Conservation (phyloP, 257 asterid genomes). For the Solanum virginianum region DNA sequence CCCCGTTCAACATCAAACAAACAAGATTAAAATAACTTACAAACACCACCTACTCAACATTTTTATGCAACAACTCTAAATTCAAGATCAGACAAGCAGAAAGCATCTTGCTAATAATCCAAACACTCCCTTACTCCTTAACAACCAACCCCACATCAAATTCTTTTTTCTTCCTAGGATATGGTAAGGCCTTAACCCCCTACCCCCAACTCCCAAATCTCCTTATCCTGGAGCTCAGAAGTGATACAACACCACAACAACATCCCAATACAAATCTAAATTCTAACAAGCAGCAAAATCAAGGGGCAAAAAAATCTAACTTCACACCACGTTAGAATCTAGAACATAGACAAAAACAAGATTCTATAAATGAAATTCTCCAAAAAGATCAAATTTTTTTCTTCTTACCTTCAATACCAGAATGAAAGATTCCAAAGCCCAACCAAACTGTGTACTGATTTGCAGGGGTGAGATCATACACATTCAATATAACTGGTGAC, state of each 20-base stretch:
- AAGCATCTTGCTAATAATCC: background rate
- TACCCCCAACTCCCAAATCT: background rate
- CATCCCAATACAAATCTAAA: background rate
- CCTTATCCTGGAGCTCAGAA: background rate
- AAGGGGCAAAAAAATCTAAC: background rate
- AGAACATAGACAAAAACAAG: background rate
- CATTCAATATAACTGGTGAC: conserved; percentile 31
- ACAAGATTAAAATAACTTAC: background rate
- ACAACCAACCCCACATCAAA: background rate
- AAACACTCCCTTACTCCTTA: background rate
- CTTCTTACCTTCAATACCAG: conserved; percentile 42
- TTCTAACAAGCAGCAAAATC: background rate
- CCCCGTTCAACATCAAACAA: background rate
- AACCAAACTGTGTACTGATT: conserved; percentile 33
- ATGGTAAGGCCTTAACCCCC: background rate
- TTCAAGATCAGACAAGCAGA: background rate
- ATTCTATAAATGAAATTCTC: background rate
- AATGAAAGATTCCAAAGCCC: conserved; percentile 43
- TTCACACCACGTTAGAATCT: background rate
- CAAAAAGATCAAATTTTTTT: background rate
- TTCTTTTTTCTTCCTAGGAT: background rate
- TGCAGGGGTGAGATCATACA: conserved; percentile 35
- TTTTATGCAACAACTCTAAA: background rate
- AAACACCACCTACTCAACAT: background rate
- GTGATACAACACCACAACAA: background rate